Evolutionary conservation across 495 filamentous ascomycete species (phyloP).

Genomic region (Friedmanniomyces simplex): DNA sequence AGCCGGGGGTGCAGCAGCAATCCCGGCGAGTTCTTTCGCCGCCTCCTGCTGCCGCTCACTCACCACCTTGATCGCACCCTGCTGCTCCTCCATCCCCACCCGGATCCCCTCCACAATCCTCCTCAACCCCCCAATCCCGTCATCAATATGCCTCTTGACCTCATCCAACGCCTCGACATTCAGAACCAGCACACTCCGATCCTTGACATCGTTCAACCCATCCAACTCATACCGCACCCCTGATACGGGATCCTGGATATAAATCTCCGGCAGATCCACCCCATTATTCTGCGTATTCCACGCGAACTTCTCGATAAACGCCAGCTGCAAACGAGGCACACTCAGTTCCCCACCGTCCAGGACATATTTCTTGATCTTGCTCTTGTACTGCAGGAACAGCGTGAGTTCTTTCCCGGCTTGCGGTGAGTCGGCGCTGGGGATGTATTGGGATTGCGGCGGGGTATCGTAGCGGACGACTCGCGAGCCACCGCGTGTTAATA

Average conservation of each 20-base stretch:
- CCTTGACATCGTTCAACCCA: slow-evolving; percentile 89
- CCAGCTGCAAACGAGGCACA: slow-evolving; percentile 77
- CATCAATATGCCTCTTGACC: slow-evolving; percentile 91
- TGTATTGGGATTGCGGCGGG: slow-evolving; percentile 35
- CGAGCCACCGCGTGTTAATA: neutral
- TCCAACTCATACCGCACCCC: slow-evolving; percentile 93
- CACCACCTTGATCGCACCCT: slow-evolving; percentile 68
- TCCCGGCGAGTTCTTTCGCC: slow-evolving; percentile 77
- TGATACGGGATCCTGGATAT: slow-evolving; percentile 91
- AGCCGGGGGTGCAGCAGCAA: no score
- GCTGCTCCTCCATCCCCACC: slow-evolving; percentile 69
- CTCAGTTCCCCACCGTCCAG: slow-evolving; percentile 79
- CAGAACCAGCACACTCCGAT: slow-evolving; percentile 82
- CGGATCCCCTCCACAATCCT: slow-evolving; percentile 71
- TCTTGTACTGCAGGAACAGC: slow-evolving; percentile 94
- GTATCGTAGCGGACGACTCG: slow-evolving; percentile 33
- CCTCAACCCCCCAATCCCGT: slow-evolving; percentile 71
- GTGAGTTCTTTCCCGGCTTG: slow-evolving; percentile 82
- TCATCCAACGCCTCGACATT: slow-evolving; percentile 95
- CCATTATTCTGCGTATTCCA: slow-evolving; percentile 97
- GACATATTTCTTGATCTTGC: slow-evolving; percentile 91
- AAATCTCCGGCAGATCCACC: slow-evolving; percentile 87
- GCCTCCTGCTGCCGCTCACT: slow-evolving; percentile 85
- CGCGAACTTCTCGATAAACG: slow-evolving; percentile 98
- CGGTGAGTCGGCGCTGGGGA: slow-evolving; percentile 64